A percentile compares a stretch with the other conserved stretches of the same genome.
These are phyloP conservation scores for Aspergillus niger DNA, from an alignment of 2,329 filamentous ascomycete genomes.

Conservation along the genomic window DNA sequence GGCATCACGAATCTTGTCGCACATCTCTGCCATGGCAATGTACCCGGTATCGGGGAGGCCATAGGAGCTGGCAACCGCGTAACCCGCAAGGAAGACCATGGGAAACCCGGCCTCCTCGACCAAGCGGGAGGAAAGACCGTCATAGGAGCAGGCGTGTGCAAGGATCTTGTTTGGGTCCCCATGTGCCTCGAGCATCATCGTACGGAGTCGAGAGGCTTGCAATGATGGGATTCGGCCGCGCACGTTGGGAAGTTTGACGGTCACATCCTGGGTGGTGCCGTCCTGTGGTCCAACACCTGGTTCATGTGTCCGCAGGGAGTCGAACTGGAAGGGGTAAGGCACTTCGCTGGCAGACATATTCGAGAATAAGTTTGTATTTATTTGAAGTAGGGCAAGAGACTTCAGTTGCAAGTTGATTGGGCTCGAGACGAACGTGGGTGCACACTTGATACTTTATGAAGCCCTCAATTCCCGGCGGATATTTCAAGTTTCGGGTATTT, in stretches of 20 bases:
- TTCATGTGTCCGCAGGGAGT: neutral
- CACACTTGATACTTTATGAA: no score
- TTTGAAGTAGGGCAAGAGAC: no score
- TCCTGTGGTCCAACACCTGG: neutral
- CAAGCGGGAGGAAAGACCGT: slow-evolving; percentile 47
- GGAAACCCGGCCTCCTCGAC: slow-evolving; percentile 52
- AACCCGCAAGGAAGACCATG: slow-evolving; percentile 49
- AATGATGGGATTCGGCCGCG: slow-evolving; percentile 43
- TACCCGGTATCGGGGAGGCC: slow-evolving; percentile 53
- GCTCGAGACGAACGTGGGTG: no score
- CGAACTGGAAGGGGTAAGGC: neutral
- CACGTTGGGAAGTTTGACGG: slow-evolving; percentile 26
- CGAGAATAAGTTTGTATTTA: no score
- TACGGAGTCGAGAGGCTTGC: slow-evolving; percentile 39
- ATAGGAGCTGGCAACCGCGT: slow-evolving; percentile 43
- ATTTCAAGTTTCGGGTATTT: neutral
- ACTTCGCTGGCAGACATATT: neutral
- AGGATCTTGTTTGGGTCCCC: slow-evolving; percentile 48
- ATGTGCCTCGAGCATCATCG: slow-evolving; percentile 38
- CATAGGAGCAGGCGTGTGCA: slow-evolving; percentile 48
- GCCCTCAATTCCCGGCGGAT: neutral
- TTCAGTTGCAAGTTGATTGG: no score
- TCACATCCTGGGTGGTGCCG: neutral
- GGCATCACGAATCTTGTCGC: slow-evolving; percentile 48
- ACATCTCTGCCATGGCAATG: slow-evolving; percentile 52